Evolutionary conservation across 1,284 basidiomycete genomes (phyloP).

Genomic region (Chalciporus sp.): DNA sequence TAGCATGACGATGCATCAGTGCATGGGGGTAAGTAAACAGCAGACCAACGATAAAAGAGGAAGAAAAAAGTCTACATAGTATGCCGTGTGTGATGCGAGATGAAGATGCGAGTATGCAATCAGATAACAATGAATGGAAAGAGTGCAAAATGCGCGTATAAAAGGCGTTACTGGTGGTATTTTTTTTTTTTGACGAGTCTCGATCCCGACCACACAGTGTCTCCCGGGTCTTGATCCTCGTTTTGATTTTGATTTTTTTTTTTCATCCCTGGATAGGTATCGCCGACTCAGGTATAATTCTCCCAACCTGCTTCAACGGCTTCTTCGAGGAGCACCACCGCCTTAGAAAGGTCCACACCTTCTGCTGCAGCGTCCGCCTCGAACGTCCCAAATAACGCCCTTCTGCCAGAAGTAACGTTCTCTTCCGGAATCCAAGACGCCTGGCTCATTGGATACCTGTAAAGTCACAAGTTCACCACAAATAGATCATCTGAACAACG

Average conservation of each 20-base stretch:
- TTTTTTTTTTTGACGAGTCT: background rate
- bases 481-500: background rate
- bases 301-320: slow-evolving; percentile 21
- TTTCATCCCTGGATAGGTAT: background rate
- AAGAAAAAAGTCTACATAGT: background rate
- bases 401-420: slow-evolving; percentile 22
- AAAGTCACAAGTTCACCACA: background rate
- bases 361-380: slow-evolving; percentile 17
- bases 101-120: background rate
- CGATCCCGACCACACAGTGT: too few relatives aligned
- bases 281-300: background rate
- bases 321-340: slow-evolving; percentile 21
- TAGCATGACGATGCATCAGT: too few relatives aligned
- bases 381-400: slow-evolving; percentile 19
- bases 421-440: slow-evolving; percentile 35
- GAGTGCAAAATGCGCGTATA: background rate
- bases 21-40: background rate
- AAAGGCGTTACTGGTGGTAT: too few relatives aligned
- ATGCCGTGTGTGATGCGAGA: background rate
- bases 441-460: slow-evolving; percentile 31
- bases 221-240: background rate
- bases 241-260: background rate
- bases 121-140: background rate
- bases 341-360: slow-evolving; percentile 15
- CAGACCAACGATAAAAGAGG: background rate